Conservation (phyloP, 305 asterid genomes). For the Solanum hybrid region DNA sequence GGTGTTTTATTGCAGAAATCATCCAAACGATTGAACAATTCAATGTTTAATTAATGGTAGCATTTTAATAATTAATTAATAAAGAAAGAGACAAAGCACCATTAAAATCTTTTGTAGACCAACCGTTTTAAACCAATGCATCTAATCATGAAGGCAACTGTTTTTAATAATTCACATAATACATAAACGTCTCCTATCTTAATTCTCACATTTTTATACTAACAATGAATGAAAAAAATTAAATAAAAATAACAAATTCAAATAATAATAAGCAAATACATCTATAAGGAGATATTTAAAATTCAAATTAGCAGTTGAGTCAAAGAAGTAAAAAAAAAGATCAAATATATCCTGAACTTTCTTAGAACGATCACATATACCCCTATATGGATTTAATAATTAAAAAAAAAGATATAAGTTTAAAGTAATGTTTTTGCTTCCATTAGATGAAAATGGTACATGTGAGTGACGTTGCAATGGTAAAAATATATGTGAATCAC, state of each 20-base stretch:
- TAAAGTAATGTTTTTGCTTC: background rate
- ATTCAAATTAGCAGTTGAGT: background rate
- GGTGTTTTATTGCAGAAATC: background rate
- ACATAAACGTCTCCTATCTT: too few species aligned
- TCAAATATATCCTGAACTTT: background rate
- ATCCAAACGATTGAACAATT: background rate
- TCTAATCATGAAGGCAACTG: background rate
- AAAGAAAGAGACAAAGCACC: background rate
- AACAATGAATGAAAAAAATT: too few species aligned
- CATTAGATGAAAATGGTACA: background rate
- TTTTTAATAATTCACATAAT: too few species aligned
- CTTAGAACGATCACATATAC: background rate
- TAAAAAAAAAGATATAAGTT: too few species aligned
- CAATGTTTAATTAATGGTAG: background rate
- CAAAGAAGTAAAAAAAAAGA: background rate
- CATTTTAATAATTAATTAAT: background rate
- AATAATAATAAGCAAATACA: too few species aligned
- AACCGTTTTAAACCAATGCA: background rate
- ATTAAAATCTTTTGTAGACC: background rate
- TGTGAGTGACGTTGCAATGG: background rate
- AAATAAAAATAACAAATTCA: too few species aligned
- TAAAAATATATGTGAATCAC: background rate
- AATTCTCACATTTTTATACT: too few species aligned
- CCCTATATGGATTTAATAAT: background rate
- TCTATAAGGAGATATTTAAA: too few species aligned